Evolutionary conservation across 495 filamentous ascomycete genomes (phyloP).

Genomic region (Penicillium chermesinum): DNA sequence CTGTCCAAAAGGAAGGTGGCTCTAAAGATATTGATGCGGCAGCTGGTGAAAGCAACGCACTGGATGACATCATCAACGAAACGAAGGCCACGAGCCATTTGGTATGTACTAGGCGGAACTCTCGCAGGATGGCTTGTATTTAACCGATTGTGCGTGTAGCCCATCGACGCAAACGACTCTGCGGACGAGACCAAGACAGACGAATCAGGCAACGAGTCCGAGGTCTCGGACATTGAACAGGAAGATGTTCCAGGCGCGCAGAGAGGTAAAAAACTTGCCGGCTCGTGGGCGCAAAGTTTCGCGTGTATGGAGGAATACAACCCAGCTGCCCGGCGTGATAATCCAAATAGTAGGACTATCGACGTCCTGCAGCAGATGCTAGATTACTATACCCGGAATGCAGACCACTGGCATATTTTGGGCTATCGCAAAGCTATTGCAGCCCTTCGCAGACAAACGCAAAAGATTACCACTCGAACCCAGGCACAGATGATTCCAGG

Average conservation of each 20-base stretch:
- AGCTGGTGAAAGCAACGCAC: constrained; percentile 35
- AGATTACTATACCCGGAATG: constrained; percentile 68
- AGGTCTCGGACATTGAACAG: constrained; percentile 23
- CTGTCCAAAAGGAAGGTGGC: background rate
- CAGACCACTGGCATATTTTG: constrained; percentile 73
- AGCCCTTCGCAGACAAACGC: constrained; percentile 61
- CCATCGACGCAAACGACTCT: constrained; percentile 35
- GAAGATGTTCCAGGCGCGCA: constrained; percentile 12
- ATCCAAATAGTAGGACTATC: constrained; percentile 72
- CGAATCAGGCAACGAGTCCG: constrained; percentile 14
- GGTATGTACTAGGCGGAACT: constrained; percentile 28
- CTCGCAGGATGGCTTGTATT: too few species aligned
- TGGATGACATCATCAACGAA: constrained; percentile 57
- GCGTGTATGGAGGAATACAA: constrained; percentile 64
- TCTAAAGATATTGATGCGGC: background rate
- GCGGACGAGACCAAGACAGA: constrained; percentile 14
- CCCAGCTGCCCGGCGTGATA: constrained; percentile 27
- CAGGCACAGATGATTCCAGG: constrained; percentile 65
- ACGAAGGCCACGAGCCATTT: constrained; percentile 49
- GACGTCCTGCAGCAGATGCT: constrained; percentile 76
- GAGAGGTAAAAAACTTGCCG: background rate
- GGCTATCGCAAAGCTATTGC: constrained; percentile 79
- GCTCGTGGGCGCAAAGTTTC: constrained; percentile 51
- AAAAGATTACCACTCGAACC: constrained; percentile 59
- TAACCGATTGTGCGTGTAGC: constrained; percentile 27